phyloP scores from a whole-genome alignment of 345 rosid genomes.

The Geranium brycei region DNA sequence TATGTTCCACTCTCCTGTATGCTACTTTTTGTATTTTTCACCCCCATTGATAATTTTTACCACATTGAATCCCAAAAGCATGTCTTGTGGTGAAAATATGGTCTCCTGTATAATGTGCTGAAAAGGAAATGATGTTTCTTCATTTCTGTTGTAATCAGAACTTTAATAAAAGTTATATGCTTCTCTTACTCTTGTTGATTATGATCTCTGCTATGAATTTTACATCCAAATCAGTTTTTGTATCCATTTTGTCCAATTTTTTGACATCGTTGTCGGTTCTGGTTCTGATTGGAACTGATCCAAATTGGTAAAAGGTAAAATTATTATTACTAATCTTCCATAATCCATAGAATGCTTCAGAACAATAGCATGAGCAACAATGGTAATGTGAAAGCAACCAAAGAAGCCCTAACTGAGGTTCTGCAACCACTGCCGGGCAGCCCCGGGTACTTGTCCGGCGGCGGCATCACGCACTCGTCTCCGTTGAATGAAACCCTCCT shows the following conservation, averaged over 20 bases:
- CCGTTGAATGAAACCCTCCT: slow-evolving; percentile 69
- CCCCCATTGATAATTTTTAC: background rate
- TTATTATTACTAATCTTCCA: too few species aligned
- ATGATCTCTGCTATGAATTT: background rate
- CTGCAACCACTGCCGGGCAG: slow-evolving; percentile 34
- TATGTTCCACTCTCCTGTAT: slow-evolving; percentile 12
- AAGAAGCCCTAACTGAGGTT: slow-evolving; percentile 4
- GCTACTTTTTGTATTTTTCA: slow-evolving; percentile 5
- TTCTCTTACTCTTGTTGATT: background rate
- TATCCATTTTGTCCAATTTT: background rate
- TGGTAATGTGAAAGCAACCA: slow-evolving; percentile 2
- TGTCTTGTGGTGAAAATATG: background rate
- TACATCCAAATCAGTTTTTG: background rate
- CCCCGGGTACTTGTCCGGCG: slow-evolving; percentile 54
- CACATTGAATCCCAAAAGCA: too few species aligned
- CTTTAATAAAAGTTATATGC: background rate
- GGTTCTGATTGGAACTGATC: too few species aligned
- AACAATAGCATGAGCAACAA: slow-evolving; percentile 4
- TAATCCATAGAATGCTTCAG: background rate
- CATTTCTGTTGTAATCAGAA: background rate
- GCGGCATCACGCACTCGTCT: slow-evolving; percentile 87
- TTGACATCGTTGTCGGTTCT: background rate
- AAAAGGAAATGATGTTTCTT: slow-evolving; percentile 3
- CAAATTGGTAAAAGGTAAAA: too few species aligned
- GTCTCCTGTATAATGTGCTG: slow-evolving; percentile 16